These are phyloP conservation scores for Haplosporangium sp. DNA, from an alignment of 371 early-diverging fungal genomes.

Conservation along the genomic window DNA sequence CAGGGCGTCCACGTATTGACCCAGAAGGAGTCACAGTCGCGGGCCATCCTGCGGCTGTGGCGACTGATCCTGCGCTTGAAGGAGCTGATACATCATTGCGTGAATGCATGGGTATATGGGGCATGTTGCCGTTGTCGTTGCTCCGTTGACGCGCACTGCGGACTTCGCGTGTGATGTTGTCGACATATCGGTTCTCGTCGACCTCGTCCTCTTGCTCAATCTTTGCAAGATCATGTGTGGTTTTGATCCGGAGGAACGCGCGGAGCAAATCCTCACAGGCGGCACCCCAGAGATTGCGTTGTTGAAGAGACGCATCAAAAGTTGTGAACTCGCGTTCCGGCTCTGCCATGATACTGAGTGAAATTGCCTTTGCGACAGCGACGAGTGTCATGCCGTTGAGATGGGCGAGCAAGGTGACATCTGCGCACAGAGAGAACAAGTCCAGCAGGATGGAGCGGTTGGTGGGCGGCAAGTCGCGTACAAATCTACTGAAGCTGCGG, in stretches of 20 bases:
- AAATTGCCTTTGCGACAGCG: constrained; percentile 49
- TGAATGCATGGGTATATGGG: constrained; percentile 13
- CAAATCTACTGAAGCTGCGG: constrained; percentile 42
- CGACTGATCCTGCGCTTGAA: constrained; percentile 35
- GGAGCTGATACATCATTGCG: constrained; percentile 28
- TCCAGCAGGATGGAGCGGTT: constrained; percentile 49
- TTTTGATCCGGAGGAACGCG: constrained; percentile 52
- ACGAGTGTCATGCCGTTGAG: constrained; percentile 50
- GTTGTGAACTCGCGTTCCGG: constrained; percentile 46
- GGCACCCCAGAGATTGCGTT: constrained; percentile 50
- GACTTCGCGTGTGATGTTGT: constrained; percentile 45
- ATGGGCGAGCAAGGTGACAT: constrained; percentile 44
- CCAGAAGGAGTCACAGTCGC: constrained; percentile 21
- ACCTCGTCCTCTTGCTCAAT: constrained; percentile 48
- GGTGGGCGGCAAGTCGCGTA: constrained; percentile 36
- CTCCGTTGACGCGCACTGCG: constrained; percentile 48
- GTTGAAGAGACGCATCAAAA: constrained; percentile 45
- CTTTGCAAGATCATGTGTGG: constrained; percentile 47
- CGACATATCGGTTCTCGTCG: constrained; percentile 52
- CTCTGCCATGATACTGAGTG: constrained; percentile 51
- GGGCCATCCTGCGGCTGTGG: constrained; percentile 27
- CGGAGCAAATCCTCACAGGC: constrained; percentile 52
- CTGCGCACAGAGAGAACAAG: constrained; percentile 52
- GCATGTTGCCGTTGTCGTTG: constrained; percentile 46
- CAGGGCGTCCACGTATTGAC: constrained; percentile 4